Conservation (phyloP, 257 asterid species). For the Euphrasia confusa region DNA sequence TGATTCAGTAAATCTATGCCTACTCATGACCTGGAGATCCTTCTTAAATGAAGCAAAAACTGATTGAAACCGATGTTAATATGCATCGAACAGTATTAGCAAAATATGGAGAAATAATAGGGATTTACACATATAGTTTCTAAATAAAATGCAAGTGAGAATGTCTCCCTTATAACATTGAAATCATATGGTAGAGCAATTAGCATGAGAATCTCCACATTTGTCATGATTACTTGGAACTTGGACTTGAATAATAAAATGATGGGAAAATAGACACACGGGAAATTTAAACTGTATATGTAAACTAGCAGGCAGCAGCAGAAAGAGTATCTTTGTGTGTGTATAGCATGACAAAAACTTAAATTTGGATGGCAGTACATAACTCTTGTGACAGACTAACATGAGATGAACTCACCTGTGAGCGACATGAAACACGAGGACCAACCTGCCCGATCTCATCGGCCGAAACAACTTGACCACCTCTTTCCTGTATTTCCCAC, state of each 20-base stretch:
- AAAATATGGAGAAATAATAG: conserved; percentile 15
- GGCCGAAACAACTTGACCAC: conserved; percentile 65
- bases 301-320: conserved; percentile 17
- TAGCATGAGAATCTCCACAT: conserved; percentile 16
- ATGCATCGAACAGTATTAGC: conserved; percentile 12
- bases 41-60: conserved; percentile 13
- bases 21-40: conserved; percentile 12
- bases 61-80: not conserved
- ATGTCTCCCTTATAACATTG: conserved; percentile 6
- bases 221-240: conserved; percentile 7
- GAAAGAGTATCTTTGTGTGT: conserved; percentile 12
- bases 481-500: conserved; percentile 96
- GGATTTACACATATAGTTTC: not conserved
- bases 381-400: conserved; percentile 2
- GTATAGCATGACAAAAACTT: conserved; percentile 8
- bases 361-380: conserved; percentile 9
- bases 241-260: not conserved
- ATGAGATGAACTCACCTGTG: conserved; percentile 63
- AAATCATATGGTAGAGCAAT: conserved; percentile 12
- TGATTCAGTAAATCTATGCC: not conserved
- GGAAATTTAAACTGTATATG: not conserved
- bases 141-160: conserved; percentile 9
- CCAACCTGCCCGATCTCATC: conserved; percentile 95
- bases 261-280: too few species aligned
- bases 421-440: conserved; percentile 80